phyloP scores from a whole-genome alignment of 345 rosid species.

The Litchi chinensis region DNA sequence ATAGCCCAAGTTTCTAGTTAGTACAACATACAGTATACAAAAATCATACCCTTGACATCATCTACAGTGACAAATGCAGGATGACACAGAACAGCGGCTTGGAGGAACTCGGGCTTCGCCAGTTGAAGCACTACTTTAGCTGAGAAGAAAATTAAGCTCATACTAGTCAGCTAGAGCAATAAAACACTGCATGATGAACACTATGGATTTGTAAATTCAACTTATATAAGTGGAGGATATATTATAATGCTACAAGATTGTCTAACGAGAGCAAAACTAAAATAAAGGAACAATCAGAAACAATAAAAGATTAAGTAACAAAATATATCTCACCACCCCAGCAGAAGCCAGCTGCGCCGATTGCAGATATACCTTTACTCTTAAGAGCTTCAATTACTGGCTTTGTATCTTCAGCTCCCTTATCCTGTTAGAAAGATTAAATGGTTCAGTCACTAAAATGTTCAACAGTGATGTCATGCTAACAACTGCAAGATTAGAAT shows the following conservation, averaged over 20 bases:
- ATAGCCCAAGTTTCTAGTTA: neutral
- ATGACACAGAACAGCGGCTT: constrained; percentile 73
- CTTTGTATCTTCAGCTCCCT: constrained; percentile 74
- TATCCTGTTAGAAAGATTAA: constrained; percentile 48
- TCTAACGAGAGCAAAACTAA: neutral
- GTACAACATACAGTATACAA: neutral
- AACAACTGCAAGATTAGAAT: neutral
- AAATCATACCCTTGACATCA: constrained; percentile 66
- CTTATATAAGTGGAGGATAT: neutral
- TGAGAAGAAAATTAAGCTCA: constrained; percentile 28
- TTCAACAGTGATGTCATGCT: neutral
- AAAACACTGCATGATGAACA: neutral
- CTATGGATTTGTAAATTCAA: neutral
- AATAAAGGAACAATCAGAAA: constrained; percentile 1
- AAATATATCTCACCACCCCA: constrained; percentile 60
- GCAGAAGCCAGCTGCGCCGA: constrained; percentile 71
- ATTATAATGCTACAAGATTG: neutral
- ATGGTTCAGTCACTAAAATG: constrained; percentile 10
- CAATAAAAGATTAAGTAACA: neutral
- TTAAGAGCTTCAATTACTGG: constrained; percentile 60
- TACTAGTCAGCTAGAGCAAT: neutral
- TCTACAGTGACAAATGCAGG: constrained; percentile 70
- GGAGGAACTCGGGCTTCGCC: constrained; percentile 52
- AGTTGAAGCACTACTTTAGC: constrained; percentile 80
- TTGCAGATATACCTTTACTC: constrained; percentile 54